Base-by-base conservation (phyloP, 1,284 basidiomycete genomes). In the Apiotrichum akiyoshidainum region DNA sequence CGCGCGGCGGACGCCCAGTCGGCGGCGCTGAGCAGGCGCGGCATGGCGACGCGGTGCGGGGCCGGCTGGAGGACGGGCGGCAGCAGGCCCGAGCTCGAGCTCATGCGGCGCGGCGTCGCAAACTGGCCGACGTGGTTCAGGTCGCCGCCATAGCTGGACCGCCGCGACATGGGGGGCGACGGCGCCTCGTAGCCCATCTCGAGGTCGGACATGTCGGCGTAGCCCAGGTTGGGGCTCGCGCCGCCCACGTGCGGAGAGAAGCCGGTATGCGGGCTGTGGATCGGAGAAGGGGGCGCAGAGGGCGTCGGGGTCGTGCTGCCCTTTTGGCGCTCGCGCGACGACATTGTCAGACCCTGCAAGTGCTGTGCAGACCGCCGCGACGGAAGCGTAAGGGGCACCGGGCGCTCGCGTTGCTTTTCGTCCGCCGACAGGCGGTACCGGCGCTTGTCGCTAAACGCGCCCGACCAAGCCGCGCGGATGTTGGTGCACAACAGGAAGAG, bases 401-500 rank as follows among this genome's bases (percentile, higher is more conserved):
- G 68, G 26, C 67, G 59, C 37, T 73, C 69, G 2, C 40, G 40
- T 2, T 26, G 55, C 47, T 57, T 60, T 40, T 58, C 51, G 3
- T 57, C 52, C 0, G 44, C 52, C 0, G 44, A 12, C 9, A 39
- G 40, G 13, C 19, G 22, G 9, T 10, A 34, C 12, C 41, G 41
- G 14, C n/a, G 21, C 11, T 22, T 54, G 34, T 16, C 22, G 14
- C 9, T 16, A 0, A 19, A 35, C 5, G 34, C 65, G 26, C 68
- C 54, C 13, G 60, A 41, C 64, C 65, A 73, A 5, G 74, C 72
- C 0, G 61, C 42, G 6, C 73, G 68, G 39, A 74, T 59, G 63
- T 79, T 78, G 46, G 74, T 67, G 26, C 64, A 59, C 47, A 81
- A 59, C 26, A 81, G 68, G 54, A 72, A 67, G 3, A 73, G 40